Base-by-base conservation (phyloP, 805 yeast species). In the Myxozyma neglecta region DNA sequence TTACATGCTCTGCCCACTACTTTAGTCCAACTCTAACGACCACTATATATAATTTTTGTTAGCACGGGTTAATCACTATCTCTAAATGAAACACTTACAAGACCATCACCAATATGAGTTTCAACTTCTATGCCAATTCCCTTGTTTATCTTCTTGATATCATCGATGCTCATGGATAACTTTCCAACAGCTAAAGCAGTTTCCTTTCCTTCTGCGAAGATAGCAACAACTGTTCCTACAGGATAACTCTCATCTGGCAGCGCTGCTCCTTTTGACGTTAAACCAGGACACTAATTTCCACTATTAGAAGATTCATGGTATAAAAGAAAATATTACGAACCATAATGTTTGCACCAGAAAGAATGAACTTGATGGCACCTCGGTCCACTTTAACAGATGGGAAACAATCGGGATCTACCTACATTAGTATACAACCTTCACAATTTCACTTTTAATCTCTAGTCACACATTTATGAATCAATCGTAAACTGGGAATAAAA, bases 291-390 rank as follows among this genome's bases (percentile, higher is more conserved):
- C 70, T 68, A 34, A 16, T n/a, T 44, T 13, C 34, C 2, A n/a
- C 14, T 13, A 11, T 32, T 47, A 46, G 50, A 24, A 32, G 8
- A 18, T 34, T 14, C 39, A 16, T 10, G 29, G n/a, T 24, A 45
- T 9, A 11, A n/a, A 18, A 1, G 11, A 32, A n/a, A 44, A 29
- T 16, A 18, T 43, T 39, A 50, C 44, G 18, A 49, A 97, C 92
- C 98, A 92, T 92, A 71, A 92, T 89, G 71, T 92, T 92, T 35
- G 97, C 97, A 59, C 97, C 98, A 3, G 96, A 87, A n/a, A 92
- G 77, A 32, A 92, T 94, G 71, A 92, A 92, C 75, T 92, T 92
- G 73, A 92, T 92, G 55, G 98, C 98, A 60, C 98, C 98, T 73
- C 97, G 82, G 71, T 92, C 98, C 11, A 93, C 97, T 72, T 86